phyloP scores from a whole-genome alignment of 1,284 basidiomycete species.

The Microbotryum violaceum region DNA sequence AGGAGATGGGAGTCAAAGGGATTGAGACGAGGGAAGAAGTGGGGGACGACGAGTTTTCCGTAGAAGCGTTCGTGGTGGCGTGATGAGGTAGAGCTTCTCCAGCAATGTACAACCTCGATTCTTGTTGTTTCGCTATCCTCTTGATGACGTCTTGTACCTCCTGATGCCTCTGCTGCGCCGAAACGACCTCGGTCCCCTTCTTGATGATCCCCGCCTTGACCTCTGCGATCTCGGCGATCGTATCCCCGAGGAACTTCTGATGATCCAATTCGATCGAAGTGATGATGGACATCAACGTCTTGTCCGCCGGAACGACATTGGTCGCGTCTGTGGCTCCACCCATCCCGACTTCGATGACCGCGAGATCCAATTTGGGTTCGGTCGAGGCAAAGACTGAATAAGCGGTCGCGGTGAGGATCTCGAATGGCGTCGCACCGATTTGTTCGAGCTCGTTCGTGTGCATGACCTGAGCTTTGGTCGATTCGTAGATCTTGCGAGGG shows the following conservation, averaged over 20 bases:
- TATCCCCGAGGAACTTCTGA: constrained; percentile 75
- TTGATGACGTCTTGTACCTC: constrained; percentile 49
- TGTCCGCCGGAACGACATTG: constrained; percentile 67
- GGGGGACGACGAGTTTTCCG: constrained; percentile 26
- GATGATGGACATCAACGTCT: constrained; percentile 68
- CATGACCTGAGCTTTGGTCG: constrained; percentile 51
- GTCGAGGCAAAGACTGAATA: constrained; percentile 61
- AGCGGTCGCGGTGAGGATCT: constrained; percentile 72
- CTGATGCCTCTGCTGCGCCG: constrained; percentile 59
- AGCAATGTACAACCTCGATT: constrained; percentile 28
- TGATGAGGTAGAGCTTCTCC: neutral
- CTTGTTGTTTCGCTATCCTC: constrained; percentile 42
- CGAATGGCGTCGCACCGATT: constrained; percentile 62
- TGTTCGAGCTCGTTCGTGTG: neutral
- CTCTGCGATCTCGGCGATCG: constrained; percentile 62
- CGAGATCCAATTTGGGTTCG: constrained; percentile 56
- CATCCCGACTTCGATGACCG: constrained; percentile 89
- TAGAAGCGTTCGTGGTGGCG: too few relatives aligned
- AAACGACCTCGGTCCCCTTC: constrained; percentile 58
- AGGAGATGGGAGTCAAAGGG: neutral
- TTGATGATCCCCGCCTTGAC: constrained; percentile 83
- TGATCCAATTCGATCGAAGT: constrained; percentile 88
- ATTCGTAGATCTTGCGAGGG: constrained; percentile 49
- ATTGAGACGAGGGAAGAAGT: neutral
- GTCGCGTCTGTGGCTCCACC: constrained; percentile 90